Evolutionary conservation across 208 protist species (phyloP), one percentile per base, ranked within the genome.

Genomic region (Leptomonas seymouri): DNA sequence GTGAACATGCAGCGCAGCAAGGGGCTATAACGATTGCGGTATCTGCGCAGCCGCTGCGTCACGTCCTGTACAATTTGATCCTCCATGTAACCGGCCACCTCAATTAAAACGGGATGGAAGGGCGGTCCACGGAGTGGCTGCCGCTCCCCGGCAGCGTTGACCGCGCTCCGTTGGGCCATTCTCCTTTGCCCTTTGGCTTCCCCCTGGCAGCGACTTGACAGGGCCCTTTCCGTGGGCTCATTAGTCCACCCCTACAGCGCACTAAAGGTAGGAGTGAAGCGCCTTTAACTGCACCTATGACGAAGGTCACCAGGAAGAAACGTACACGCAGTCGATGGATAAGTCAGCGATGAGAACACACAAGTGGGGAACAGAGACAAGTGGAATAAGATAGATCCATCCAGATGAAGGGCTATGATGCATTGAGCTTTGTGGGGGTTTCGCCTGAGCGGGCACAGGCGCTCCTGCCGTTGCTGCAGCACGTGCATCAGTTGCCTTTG

Each of bases 1-100:
- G 86, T 89, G 28, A 79, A 67, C 23, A 84, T 77, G n/a, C 86
- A 64, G 23, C 89, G 81, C 72, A 94, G 56, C 41, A 90, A 74
- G 23, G 79, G 80, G 3, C 50, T 45, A 57, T 94, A 94, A 12
- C 89, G 84, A 44, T 86, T 89, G 64, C 80, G 86, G 54, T 86
- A 82, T 56, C 77, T 54, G 28, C 82, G 89, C 50, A 94, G 71
- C 4, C 74, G 77, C 39, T 59, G 64, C 25, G 67, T 64, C 6
- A 89, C 48, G 2, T 76, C 80, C 11, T 57, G 44, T 18, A 82
- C 78, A 0, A 61, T 42, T 0, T 50, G 41, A 66, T 92, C 85
- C 44, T 85, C 73, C 55, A 91, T 77, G 45, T 63, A 63, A 1
- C 89, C 89, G 8, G 82, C 75, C 0, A 92, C 71, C 67, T 94